Percentiles rank a stretch among this genome's conserved stretches.
Conservation (phyloP, 2,329 filamentous ascomycete genomes). For the Apiospora arundinis region DNA sequence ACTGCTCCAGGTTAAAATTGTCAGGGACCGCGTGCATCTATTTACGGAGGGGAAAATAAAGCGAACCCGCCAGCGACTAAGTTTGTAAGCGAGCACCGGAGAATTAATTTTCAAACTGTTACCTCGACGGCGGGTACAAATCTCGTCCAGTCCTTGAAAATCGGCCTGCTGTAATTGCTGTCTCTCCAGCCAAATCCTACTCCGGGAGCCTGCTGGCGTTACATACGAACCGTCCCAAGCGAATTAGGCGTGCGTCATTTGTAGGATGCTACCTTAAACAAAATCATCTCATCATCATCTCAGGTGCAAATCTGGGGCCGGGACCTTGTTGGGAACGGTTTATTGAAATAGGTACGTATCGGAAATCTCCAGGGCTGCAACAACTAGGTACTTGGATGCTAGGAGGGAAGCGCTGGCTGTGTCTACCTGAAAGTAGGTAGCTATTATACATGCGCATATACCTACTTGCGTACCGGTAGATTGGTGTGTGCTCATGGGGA, state of each 20-base stretch:
- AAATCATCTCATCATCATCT: constrained; percentile 10
- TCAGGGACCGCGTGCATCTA: background rate
- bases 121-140: constrained; percentile 9
- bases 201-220: background rate
- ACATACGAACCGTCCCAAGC: constrained; percentile 11
- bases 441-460: too few species aligned
- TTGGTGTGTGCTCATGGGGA: background rate
- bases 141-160: constrained; percentile 1
- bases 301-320: background rate
- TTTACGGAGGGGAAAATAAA: constrained; percentile 12
- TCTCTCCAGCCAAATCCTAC: constrained; percentile 13
- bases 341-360: background rate
- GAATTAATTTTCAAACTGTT: constrained; percentile 10
- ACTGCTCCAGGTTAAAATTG: constrained; percentile 5
- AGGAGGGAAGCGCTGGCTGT: background rate
- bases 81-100: constrained; percentile 10
- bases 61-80: background rate
- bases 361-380: background rate
- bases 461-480: too few species aligned
- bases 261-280: constrained; percentile 10
- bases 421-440: too few species aligned
- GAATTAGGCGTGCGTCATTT: constrained; percentile 5
- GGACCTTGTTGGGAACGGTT: background rate
- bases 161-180: constrained; percentile 8
- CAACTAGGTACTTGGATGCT: background rate